Percentiles rank a stretch among this genome's conserved stretches.
These are phyloP conservation scores for Ophiocordyceps camponoti-leonardi DNA, from an alignment of 2,329 filamentous ascomycete species.

Conservation along the genomic window DNA sequence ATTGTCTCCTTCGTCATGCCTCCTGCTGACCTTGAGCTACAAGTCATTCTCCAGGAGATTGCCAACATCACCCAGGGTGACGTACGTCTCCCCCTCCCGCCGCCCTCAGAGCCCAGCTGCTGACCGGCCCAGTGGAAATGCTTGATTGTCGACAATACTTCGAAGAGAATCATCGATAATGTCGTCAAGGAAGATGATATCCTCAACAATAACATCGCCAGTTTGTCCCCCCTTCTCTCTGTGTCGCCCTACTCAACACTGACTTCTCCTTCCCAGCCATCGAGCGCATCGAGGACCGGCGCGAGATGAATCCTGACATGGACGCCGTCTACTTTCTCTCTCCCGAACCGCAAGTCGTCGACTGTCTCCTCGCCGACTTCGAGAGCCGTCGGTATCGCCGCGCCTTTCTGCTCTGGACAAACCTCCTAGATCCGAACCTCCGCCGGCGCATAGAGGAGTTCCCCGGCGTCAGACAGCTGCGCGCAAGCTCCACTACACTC, in stretches of 20 bases:
- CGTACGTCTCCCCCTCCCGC: conserved; percentile 29
- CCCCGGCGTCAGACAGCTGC: conserved; percentile 50
- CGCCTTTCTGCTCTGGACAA: conserved; percentile 72
- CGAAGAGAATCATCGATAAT: conserved; percentile 77
- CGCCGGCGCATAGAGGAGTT: conserved; percentile 61
- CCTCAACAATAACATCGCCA: conserved; percentile 89
- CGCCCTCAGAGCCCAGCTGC: neutral
- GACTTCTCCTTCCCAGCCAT: conserved; percentile 44
- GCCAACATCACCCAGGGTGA: conserved; percentile 66
- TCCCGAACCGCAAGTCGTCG: conserved; percentile 72
- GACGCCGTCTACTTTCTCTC: conserved; percentile 89
- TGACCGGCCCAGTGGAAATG: conserved; percentile 68
- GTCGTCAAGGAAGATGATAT: conserved; percentile 92
- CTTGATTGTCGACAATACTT: conserved; percentile 70
- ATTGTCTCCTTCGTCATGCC: no score
- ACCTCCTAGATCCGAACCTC: conserved; percentile 51
- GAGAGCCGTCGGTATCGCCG: conserved; percentile 67
- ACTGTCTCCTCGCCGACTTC: conserved; percentile 86
- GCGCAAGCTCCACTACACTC: conserved; percentile 66
- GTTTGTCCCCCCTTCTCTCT: conserved; percentile 32
- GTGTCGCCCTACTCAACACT: neutral
- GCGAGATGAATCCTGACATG: conserved; percentile 72
- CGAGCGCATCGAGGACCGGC: conserved; percentile 77
- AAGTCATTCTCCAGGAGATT: conserved; percentile 32
- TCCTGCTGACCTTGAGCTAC: neutral